Evolutionary conservation across 1,284 basidiomycete genomes (phyloP).

Genomic region (Naganishia albida): DNA sequence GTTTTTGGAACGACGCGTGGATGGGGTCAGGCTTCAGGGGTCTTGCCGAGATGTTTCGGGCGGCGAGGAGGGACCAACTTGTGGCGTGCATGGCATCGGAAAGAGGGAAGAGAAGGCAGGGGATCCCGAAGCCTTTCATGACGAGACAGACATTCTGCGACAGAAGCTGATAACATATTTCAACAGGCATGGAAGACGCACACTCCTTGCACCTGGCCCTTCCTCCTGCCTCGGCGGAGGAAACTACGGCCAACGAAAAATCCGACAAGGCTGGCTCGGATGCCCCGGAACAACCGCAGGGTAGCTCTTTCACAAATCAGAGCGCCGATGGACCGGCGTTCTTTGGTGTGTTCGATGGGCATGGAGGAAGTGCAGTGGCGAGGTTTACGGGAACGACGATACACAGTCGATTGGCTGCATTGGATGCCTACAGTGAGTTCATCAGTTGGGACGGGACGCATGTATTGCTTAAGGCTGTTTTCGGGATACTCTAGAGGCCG

Average conservation of each 20-base stretch:
- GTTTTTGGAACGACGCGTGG: conserved; percentile 49
- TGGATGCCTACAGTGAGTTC: conserved; percentile 67
- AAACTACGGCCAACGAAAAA: conserved; percentile 26
- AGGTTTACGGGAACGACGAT: conserved; percentile 87
- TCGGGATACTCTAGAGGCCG: conserved; percentile 51
- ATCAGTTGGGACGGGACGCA: background rate
- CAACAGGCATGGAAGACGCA: conserved; percentile 93
- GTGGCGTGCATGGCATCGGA: too few relatives aligned
- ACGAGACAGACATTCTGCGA: background rate
- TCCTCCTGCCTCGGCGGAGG: conserved; percentile 37
- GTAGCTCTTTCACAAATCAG: conserved; percentile 55
- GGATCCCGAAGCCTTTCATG: too few relatives aligned
- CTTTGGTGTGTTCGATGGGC: conserved; percentile 98
- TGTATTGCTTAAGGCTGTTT: background rate
- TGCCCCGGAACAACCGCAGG: conserved; percentile 53
- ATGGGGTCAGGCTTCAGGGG: background rate
- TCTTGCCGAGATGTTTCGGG: background rate
- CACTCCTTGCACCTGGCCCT: conserved; percentile 75
- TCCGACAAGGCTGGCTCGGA: conserved; percentile 60
- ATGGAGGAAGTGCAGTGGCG: conserved; percentile 90
- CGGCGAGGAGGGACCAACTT: background rate
- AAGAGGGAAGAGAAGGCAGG: background rate
- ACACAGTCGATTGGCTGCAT: conserved; percentile 73
- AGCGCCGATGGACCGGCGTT: conserved; percentile 67
- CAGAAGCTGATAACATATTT: background rate